Percentiles rank a stretch among this genome's conserved stretches.
phyloP scores from a whole-genome alignment of 2,329 filamentous ascomycete species.

The Tolypocladium nubicola region DNA sequence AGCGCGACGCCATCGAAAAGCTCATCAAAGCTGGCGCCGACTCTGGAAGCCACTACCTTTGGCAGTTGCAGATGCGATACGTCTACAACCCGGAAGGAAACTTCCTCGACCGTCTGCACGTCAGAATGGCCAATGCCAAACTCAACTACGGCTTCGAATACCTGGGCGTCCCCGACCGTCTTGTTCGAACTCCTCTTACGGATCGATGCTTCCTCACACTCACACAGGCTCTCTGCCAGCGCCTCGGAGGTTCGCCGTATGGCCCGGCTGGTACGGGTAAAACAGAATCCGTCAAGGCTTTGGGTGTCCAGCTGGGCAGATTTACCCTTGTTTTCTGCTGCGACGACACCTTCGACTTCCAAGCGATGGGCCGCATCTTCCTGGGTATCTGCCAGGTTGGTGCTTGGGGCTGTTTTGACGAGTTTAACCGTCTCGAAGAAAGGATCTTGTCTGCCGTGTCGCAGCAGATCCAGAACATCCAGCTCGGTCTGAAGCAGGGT shows the following conservation, averaged over 20 bases:
- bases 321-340: conserved; percentile 99
- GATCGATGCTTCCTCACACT: conserved; percentile 98
- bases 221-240: conserved; percentile 89
- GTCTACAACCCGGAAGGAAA: conserved; percentile 78
- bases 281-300: conserved; percentile 96
- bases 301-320: conserved; percentile 89
- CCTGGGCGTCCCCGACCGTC: conserved; percentile 86
- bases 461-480: conserved; percentile 98
- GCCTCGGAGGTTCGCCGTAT: conserved; percentile 92
- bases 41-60: conserved; percentile 72
- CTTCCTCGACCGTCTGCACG: conserved; percentile 67
- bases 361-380: conserved; percentile 99
- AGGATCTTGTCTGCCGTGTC: conserved; percentile 96
- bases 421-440: conserved; percentile 98
- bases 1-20: conserved; percentile 86
- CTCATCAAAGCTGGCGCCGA: conserved; percentile 66
- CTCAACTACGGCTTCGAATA: conserved; percentile 98
- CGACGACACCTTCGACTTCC: conserved; percentile 99
- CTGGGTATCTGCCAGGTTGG: conserved; percentile 97
- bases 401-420: conserved; percentile 99
- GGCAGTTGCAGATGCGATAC: conserved; percentile 96
- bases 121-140: conserved; percentile 95
- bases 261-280: conserved; percentile 97
- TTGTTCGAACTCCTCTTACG: conserved; percentile 92
- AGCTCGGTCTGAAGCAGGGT: conserved; percentile 83